A percentile compares a stretch with the other conserved stretches of the same genome.
Conservation (phyloP, 2,329 filamentous ascomycete genomes). For the Colletotrichum liriopes region DNA sequence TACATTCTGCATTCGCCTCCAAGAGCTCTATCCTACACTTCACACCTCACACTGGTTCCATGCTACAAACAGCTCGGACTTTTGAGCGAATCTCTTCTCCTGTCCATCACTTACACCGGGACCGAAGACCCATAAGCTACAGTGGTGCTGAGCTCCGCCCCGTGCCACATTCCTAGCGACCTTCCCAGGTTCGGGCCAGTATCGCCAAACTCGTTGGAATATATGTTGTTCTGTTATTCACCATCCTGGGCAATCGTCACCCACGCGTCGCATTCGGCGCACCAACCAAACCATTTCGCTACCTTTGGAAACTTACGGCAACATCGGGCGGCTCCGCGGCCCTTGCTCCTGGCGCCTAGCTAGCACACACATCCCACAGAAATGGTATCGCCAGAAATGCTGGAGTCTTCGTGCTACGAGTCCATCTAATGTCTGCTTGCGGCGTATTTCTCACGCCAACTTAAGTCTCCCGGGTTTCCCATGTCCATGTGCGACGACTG, state of each 20-base stretch:
- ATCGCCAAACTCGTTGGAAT: slow-evolving; percentile 8
- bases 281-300: not conserved
- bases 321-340: slow-evolving; percentile 10
- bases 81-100: not conserved
- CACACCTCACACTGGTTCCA: not conserved
- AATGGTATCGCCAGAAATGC: slow-evolving; percentile 14
- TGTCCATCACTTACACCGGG: not conserved
- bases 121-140: not conserved
- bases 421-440: slow-evolving; percentile 12
- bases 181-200: slow-evolving; percentile 15
- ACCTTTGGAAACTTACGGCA: slow-evolving; percentile 6
- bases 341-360: not conserved
- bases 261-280: not conserved
- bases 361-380: not conserved
- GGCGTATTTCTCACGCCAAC: not conserved
- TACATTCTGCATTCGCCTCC: not conserved
- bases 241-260: not conserved
- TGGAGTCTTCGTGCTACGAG: slow-evolving; percentile 6
- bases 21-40: slow-evolving; percentile 4
- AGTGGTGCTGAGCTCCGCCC: not conserved
- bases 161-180: not conserved
- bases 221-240: not conserved
- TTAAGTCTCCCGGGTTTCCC: slow-evolving; percentile 21
- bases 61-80: not conserved
- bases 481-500: slow-evolving; percentile 29